phyloP scores from a whole-genome alignment of 108 stramenopile genomes.

The Cyclostephanos invisitatus region DNA sequence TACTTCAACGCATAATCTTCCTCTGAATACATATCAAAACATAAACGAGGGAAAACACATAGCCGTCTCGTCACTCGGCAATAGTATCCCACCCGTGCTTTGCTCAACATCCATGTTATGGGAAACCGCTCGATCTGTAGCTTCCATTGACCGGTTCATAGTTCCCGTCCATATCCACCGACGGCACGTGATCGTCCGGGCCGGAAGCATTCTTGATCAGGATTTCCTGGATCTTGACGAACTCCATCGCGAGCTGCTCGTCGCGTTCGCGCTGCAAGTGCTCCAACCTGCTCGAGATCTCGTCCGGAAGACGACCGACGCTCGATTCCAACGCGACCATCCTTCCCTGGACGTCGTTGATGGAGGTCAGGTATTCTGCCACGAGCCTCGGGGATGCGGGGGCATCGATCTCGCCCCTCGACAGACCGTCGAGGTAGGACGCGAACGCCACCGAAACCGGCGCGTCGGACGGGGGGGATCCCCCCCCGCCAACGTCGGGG shows the following conservation, averaged over 20 bases:
- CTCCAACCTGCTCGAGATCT: conserved; percentile 8
- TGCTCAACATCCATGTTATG: neutral
- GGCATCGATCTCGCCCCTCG: conserved; percentile 31
- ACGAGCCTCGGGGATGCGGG: conserved; percentile 29
- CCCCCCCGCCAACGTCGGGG: neutral
- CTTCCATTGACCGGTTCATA: neutral
- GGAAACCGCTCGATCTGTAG: neutral
- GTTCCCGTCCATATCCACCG: conserved; percentile 1
- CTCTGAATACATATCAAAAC: too few relatives aligned
- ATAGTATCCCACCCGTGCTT: too few relatives aligned
- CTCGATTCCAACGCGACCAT: conserved; percentile 23
- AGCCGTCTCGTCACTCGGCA: too few relatives aligned
- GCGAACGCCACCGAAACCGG: conserved; percentile 31
- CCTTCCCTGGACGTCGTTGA: conserved; percentile 20
- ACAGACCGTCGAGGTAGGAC: conserved; percentile 36
- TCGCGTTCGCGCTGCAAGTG: conserved; percentile 25
- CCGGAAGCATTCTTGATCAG: conserved; percentile 2
- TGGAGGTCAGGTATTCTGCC: conserved; percentile 25
- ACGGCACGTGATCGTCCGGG: neutral
- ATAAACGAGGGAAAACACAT: too few relatives aligned
- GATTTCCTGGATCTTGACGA: conserved; percentile 27
- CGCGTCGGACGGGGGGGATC: neutral
- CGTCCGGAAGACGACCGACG: conserved; percentile 16
- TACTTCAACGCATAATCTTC: too few relatives aligned
- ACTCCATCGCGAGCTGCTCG: conserved; percentile 17